A percentile compares a stretch with the other conserved stretches of the same genome.
These are phyloP conservation scores for Melanomma pulvis-pyrius DNA, from an alignment of 495 filamentous ascomycete species.

Conservation along the genomic window DNA sequence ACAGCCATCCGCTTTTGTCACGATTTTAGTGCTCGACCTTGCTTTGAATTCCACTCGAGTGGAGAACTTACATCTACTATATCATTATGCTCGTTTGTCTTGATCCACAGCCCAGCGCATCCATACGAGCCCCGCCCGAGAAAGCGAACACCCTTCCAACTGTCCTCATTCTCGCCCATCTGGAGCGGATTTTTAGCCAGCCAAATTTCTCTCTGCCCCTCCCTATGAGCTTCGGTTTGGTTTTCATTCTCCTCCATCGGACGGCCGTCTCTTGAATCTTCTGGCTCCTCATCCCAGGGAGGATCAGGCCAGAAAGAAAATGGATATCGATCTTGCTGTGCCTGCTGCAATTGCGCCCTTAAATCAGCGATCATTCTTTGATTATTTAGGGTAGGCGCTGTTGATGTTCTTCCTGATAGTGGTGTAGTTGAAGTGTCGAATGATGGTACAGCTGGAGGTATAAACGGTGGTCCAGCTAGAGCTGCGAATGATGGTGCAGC, in stretches of 20 bases:
- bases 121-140: neutral
- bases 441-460: no score
- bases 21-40: neutral
- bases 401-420: neutral
- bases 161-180: neutral
- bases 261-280: neutral
- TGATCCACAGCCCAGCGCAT: neutral
- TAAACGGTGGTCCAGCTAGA: neutral
- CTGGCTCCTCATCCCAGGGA: neutral
- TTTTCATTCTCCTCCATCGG: neutral
- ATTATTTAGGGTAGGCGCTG: neutral
- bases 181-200: no score
- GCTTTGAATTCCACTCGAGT: neutral
- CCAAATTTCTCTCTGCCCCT: neutral
- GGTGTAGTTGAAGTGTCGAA: neutral
- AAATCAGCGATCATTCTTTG: no score
- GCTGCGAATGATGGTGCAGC: neutral
- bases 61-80: neutral
- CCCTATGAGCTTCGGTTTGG: neutral
- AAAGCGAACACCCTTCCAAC: neutral
- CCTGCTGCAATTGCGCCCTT: no score
- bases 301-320: neutral
- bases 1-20: constrained; percentile 8
- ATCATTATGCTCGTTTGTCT: neutral
- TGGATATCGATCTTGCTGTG: neutral